phyloP scores from a whole-genome alignment of 2,329 filamentous ascomycete genomes.

The Xylaria sp. region DNA sequence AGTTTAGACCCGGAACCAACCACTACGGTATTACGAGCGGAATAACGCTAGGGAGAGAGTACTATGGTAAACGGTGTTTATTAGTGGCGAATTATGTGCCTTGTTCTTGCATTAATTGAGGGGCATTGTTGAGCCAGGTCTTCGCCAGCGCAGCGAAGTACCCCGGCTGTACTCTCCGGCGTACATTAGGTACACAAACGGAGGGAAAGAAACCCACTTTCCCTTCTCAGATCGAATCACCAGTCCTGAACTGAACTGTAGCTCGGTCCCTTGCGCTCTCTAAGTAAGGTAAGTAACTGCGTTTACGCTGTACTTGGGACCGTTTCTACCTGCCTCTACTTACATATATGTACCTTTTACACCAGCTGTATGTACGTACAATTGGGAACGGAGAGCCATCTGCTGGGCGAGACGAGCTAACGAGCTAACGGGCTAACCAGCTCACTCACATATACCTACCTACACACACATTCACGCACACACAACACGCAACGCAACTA shows the following conservation, averaged over 20 bases:
- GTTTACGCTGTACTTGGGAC: background rate
- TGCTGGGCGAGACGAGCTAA: constrained; percentile 12
- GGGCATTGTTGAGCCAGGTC: constrained; percentile 23
- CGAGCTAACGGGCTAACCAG: constrained; percentile 5
- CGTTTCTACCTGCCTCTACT: background rate
- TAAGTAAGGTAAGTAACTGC: background rate
- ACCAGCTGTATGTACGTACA: too few relatives aligned
- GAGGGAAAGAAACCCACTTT: constrained; percentile 8
- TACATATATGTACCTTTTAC: too few relatives aligned
- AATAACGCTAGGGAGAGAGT: too few relatives aligned
- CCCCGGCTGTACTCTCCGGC: constrained; percentile 1
- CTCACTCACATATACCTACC: background rate
- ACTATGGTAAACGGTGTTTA: background rate
- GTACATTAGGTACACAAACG: constrained; percentile 14
- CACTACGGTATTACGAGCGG: background rate
- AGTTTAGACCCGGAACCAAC: background rate
- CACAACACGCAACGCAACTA: too few relatives aligned
- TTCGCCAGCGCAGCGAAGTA: constrained; percentile 5
- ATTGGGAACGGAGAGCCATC: constrained; percentile 1
- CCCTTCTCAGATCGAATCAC: constrained; percentile 15
- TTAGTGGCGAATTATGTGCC: constrained; percentile 17
- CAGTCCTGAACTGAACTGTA: constrained; percentile 22
- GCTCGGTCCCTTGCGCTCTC: background rate
- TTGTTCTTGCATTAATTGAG: constrained; percentile 20
- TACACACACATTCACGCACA: background rate